phyloP scores from a whole-genome alignment of 2,329 filamentous ascomycete species.

The Aspergillus quadrilineatus region DNA sequence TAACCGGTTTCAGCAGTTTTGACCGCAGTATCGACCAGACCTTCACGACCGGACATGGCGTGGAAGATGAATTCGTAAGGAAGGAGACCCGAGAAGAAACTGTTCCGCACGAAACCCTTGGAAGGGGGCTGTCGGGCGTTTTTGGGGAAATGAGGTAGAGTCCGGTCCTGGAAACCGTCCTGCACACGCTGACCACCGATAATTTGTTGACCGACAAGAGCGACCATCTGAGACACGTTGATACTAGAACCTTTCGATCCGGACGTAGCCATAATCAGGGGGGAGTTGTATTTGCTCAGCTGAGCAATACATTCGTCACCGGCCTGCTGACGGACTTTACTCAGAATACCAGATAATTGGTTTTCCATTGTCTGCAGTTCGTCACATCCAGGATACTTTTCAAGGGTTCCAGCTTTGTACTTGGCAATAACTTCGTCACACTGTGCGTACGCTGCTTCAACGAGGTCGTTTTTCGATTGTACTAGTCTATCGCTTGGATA shows the following conservation, averaged over 20 bases:
- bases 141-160: slow-evolving; percentile 91
- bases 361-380: slow-evolving; percentile 92
- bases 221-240: slow-evolving; percentile 99
- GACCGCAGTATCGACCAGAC: slow-evolving; percentile 96
- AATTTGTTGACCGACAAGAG: slow-evolving; percentile 95
- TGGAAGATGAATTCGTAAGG: slow-evolving; percentile 97
- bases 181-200: slow-evolving; percentile 89
- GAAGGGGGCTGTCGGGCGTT: slow-evolving; percentile 87
- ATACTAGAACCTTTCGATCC: slow-evolving; percentile 96
- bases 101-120: slow-evolving; percentile 95
- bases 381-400: slow-evolving; percentile 84
- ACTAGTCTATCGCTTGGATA: slow-evolving; percentile 74
- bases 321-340: slow-evolving; percentile 84
- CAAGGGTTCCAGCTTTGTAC: slow-evolving; percentile 76
- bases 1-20: slow-evolving; percentile 99
- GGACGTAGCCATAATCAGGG: slow-evolving; percentile 94
- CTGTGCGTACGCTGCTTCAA: slow-evolving; percentile 73
- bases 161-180: slow-evolving; percentile 95
- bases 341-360: slow-evolving; percentile 84
- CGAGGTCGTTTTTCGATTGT: slow-evolving; percentile 70
- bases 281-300: slow-evolving; percentile 86
- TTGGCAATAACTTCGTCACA: slow-evolving; percentile 80
- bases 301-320: slow-evolving; percentile 88
- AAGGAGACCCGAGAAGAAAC: slow-evolving; percentile 88
- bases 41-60: slow-evolving; percentile 97